Conservation (phyloP, 2,329 filamentous ascomycete species). For the Xylariaceae sp. region DNA sequence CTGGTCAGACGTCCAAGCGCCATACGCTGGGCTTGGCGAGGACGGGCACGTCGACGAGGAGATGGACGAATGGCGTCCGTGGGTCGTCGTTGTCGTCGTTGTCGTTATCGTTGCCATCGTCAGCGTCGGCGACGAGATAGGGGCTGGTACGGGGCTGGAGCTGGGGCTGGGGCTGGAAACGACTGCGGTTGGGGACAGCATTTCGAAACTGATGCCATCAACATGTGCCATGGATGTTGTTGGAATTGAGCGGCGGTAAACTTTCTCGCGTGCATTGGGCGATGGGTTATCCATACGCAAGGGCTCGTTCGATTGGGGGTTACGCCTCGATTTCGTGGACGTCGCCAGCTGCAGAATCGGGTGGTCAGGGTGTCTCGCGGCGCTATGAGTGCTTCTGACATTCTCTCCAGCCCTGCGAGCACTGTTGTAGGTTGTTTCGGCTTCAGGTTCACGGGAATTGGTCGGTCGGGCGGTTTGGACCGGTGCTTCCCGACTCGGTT, state of each 20-base stretch:
- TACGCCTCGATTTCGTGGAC: background rate
- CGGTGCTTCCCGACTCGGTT: background rate
- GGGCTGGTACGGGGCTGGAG: background rate
- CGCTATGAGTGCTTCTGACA: slow-evolving; percentile 1
- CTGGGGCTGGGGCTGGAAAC: background rate
- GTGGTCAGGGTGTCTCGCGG: background rate
- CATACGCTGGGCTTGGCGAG: slow-evolving; percentile 11
- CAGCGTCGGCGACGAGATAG: background rate
- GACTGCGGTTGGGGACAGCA: background rate
- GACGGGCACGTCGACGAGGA: background rate
- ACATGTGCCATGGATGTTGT: background rate
- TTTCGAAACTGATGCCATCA: slow-evolving; percentile 2
- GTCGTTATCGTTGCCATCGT: no score
- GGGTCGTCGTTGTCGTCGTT: background rate
- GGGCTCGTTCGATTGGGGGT: background rate
- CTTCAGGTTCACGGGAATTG: background rate
- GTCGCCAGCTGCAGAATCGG: background rate
- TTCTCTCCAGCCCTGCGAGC: background rate
- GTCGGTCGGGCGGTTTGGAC: background rate
- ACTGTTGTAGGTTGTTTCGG: background rate
- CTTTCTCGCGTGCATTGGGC: background rate
- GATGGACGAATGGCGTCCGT: background rate
- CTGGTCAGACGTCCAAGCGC: slow-evolving; percentile 14
- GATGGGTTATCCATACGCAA: background rate
- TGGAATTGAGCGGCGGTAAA: background rate